Percentiles rank a stretch among this genome's conserved stretches.
Conservation (phyloP, 345 rosid genomes). For the Camelina laxa region DNA sequence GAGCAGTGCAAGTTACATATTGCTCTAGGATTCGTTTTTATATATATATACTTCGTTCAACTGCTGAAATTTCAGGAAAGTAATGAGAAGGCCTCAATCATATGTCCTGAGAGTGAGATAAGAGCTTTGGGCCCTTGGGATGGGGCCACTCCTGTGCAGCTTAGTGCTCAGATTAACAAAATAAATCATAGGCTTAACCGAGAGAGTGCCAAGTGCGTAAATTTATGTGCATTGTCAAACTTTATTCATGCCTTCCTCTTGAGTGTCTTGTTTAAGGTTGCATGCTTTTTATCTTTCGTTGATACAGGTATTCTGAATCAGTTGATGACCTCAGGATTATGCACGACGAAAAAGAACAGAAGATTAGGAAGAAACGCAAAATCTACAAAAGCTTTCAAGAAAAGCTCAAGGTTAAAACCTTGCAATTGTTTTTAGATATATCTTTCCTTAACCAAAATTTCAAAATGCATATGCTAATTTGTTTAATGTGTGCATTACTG, state of each 20-base stretch:
- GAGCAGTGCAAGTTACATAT: not conserved
- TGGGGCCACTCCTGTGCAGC: conserved; percentile 69
- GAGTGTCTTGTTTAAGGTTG: conserved; percentile 19
- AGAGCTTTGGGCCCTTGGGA: conserved; percentile 73
- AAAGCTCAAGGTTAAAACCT: conserved; percentile 62
- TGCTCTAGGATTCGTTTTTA: not conserved
- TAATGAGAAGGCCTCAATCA: conserved; percentile 78
- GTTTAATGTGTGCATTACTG: conserved; percentile 10
- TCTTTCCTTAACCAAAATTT: not conserved
- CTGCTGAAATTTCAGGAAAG: conserved; percentile 58
- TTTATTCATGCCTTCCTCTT: no score
- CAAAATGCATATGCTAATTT: not conserved
- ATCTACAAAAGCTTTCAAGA: conserved; percentile 58
- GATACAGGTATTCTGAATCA: conserved; percentile 75
- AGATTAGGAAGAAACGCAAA: conserved; percentile 60
- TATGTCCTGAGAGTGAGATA: conserved; percentile 83
- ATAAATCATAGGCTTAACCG: conserved; percentile 68
- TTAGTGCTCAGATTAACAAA: conserved; percentile 63
- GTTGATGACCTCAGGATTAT: conserved; percentile 71
- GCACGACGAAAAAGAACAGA: conserved; percentile 60
- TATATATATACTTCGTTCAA: not conserved
- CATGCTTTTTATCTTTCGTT: conserved; percentile 22
- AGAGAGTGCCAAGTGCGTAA: conserved; percentile 68
- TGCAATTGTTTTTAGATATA: not conserved
- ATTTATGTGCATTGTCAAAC: no score